phyloP scores from a whole-genome alignment of 164 flowering plant species.

The Vitis riparia region DNA sequence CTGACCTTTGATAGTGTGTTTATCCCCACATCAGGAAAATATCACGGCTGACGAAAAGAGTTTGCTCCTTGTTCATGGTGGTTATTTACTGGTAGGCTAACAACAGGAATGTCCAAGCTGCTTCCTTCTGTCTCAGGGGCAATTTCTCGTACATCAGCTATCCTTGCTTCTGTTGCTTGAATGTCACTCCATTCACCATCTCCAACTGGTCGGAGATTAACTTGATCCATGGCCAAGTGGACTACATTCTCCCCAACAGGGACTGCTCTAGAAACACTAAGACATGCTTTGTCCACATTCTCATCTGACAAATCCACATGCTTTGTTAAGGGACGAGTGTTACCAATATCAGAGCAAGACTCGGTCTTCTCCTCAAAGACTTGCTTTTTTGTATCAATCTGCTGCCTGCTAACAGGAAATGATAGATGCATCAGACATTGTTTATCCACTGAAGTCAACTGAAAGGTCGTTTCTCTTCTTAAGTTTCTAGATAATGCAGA shows the following conservation, averaged over 20 bases:
- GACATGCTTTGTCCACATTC: constrained; percentile 92
- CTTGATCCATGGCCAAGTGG: constrained; percentile 41
- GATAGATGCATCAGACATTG: too few relatives aligned
- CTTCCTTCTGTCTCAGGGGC: constrained; percentile 57
- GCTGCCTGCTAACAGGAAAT: constrained; percentile 47
- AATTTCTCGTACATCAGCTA: constrained; percentile 82
- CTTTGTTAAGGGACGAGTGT: constrained; percentile 58
- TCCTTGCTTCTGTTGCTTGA: constrained; percentile 65
- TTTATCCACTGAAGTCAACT: too few relatives aligned
- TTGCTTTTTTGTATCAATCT: constrained; percentile 53
- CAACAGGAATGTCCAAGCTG: constrained; percentile 85
- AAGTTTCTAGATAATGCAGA: too few relatives aligned
- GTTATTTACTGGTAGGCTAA: constrained; percentile 37
- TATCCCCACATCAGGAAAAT: neutral
- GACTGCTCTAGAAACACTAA: constrained; percentile 57
- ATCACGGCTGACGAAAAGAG: constrained; percentile 51
- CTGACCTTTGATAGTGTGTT: too few relatives aligned
- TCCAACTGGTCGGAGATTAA: constrained; percentile 40
- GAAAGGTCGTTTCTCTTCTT: too few relatives aligned
- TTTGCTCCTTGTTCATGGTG: constrained; percentile 43
- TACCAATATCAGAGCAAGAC: constrained; percentile 46
- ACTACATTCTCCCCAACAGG: constrained; percentile 46
- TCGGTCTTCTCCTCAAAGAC: constrained; percentile 68
- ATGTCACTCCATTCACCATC: constrained; percentile 88
- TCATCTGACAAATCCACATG: constrained; percentile 75